phyloP scores from a whole-genome alignment of 768 basidiomycete species.

The Pleurotus salmoneostramineus region DNA sequence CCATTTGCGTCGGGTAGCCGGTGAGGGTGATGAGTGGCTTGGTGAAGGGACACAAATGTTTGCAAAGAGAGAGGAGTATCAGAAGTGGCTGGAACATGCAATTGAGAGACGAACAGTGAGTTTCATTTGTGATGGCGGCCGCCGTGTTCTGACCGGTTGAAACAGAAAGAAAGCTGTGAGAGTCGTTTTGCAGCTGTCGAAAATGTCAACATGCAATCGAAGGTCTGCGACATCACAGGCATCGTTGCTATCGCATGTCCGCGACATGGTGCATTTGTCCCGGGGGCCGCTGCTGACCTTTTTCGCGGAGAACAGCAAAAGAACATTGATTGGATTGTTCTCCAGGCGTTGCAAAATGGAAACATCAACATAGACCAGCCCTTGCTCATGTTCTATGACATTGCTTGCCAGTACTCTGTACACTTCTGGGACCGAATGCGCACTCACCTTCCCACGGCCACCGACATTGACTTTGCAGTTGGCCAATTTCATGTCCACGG shows the following conservation, averaged over 20 bases:
- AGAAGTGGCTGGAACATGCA: not conserved
- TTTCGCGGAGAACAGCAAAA: constrained; percentile 20
- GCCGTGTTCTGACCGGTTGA: not conserved
- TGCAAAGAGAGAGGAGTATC: not conserved
- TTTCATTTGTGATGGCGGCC: not conserved
- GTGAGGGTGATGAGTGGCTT: not conserved
- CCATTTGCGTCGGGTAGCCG: not conserved
- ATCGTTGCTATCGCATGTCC: constrained; percentile 9
- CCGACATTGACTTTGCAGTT: constrained; percentile 14
- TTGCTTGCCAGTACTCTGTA: constrained; percentile 14
- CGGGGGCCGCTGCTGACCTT: constrained; percentile 13
- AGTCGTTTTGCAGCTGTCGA: not conserved
- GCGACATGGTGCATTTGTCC: constrained; percentile 15
- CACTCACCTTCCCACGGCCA: not conserved
- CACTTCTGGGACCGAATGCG: constrained; percentile 8
- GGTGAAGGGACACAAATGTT: not conserved
- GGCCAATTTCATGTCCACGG: constrained; percentile 22
- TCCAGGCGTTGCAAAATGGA: constrained; percentile 10
- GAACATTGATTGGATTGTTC: constrained; percentile 15
- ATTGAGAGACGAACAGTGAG: not conserved
- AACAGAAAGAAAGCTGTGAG: not conserved
- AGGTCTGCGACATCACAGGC: constrained; percentile 7
- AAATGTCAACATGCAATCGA: not conserved
- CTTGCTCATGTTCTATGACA: constrained; percentile 10
- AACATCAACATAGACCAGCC: constrained; percentile 11